Conservation (phyloP, 176 grass and related monocot species). For the Neostapfia colusana region DNA sequence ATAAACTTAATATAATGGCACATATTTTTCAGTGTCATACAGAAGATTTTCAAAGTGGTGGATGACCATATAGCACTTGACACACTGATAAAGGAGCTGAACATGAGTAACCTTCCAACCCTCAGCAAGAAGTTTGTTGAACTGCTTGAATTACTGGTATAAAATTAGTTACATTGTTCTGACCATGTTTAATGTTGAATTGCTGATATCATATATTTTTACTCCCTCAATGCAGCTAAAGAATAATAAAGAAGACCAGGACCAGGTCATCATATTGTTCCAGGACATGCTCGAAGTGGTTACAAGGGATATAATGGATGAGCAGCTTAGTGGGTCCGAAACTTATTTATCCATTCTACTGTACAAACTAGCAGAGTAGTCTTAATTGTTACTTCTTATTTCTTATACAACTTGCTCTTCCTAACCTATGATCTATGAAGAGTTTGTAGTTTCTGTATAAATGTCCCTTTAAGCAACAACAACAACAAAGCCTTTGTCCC, state of each 20-base stretch:
- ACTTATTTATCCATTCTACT: conserved; percentile 11
- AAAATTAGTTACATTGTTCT: conserved; percentile 26
- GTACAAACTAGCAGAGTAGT: conserved; percentile 28
- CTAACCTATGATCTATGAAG: background rate
- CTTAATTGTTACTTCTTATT: conserved; percentile 11
- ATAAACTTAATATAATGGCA: conserved; percentile 20
- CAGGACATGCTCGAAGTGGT: conserved; percentile 95
- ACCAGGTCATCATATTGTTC: conserved; percentile 77
- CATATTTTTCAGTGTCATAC: conserved; percentile 60
- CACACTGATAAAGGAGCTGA: conserved; percentile 52
- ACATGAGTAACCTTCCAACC: conserved; percentile 70
- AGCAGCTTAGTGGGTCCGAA: conserved; percentile 52
- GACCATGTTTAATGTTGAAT: conserved; percentile 12
- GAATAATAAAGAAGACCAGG: conserved; percentile 66
- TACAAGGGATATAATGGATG: conserved; percentile 88
- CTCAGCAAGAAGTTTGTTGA: conserved; percentile 83
- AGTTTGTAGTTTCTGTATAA: background rate
- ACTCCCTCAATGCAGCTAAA: conserved; percentile 46
- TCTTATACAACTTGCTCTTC: conserved; percentile 10
- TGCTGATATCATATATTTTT: background rate
- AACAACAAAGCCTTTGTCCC: too few relatives aligned
- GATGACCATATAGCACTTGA: conserved; percentile 47
- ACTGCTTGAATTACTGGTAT: conserved; percentile 76
- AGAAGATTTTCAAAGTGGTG: conserved; percentile 66
- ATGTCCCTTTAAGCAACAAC: background rate